Evolutionary conservation across 2,329 filamentous ascomycete species (phyloP).

Genomic region (Diaporthe amygdali): DNA sequence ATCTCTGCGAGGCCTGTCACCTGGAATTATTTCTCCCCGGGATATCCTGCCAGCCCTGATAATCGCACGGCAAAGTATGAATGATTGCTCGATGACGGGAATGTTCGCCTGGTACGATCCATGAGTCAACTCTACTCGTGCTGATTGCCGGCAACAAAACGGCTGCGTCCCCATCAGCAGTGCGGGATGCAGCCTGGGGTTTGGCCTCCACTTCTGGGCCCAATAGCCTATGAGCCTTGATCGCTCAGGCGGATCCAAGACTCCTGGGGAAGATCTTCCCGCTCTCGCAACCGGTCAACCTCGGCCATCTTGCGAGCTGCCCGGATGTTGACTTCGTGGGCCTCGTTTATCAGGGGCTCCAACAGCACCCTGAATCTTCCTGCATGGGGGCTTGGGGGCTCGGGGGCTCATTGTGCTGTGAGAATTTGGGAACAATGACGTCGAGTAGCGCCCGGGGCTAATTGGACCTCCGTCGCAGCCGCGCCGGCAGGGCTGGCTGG

Average conservation of each 20-base stretch:
- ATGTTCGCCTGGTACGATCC: neutral
- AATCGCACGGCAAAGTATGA: neutral
- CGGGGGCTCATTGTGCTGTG: neutral
- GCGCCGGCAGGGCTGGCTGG: neutral
- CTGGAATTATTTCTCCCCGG: neutral
- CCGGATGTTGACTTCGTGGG: neutral
- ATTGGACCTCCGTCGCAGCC: neutral
- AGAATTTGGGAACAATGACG: conserved; percentile 11
- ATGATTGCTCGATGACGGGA: neutral
- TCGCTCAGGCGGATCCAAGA: neutral
- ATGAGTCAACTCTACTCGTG: neutral
- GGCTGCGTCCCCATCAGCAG: neutral
- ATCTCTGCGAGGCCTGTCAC: neutral
- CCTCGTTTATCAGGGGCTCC: conserved; percentile 8
- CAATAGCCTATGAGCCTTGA: neutral
- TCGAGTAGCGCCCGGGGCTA: neutral
- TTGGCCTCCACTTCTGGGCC: neutral
- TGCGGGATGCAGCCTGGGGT: neutral
- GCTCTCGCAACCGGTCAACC: conserved; percentile 4
- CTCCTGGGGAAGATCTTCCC: conserved; percentile 16
- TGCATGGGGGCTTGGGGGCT: conserved; percentile 10
- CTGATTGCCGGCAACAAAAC: neutral
- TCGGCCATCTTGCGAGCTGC: conserved; percentile 12
- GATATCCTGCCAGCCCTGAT: neutral
- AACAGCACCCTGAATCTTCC: neutral